Evolutionary conservation across 2,329 filamentous ascomycete species (phyloP).

Genomic region (Tolypocladium sp.): DNA sequence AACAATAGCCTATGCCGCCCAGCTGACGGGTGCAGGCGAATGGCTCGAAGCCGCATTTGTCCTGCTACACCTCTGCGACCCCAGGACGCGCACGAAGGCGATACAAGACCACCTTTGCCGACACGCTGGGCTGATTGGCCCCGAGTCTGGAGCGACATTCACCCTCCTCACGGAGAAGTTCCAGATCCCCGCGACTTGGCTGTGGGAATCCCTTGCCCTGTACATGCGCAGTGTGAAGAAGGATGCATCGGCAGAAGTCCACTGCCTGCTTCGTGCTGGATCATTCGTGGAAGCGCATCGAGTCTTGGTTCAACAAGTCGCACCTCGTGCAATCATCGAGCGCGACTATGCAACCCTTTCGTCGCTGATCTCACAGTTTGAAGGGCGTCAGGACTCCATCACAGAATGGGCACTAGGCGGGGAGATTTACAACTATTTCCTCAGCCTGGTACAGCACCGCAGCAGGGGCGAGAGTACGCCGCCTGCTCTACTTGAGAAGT

Average conservation of each 20-base stretch:
- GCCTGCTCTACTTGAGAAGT: conserved; percentile 40
- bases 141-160: conserved; percentile 47
- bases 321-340: conserved; percentile 72
- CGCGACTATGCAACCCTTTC: conserved; percentile 66
- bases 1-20: conserved; percentile 55
- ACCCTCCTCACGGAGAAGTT: conserved; percentile 53
- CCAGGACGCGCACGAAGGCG: conserved; percentile 52
- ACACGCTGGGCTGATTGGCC: conserved; percentile 59
- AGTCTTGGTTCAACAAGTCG: conserved; percentile 72
- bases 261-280: conserved; percentile 69
- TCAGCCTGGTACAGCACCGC: conserved; percentile 38
- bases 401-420: conserved; percentile 71
- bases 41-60: conserved; percentile 69
- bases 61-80: conserved; percentile 62
- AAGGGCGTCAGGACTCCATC: conserved; percentile 51
- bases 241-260: conserved; percentile 62
- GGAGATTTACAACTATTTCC: conserved; percentile 62
- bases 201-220: conserved; percentile 80
- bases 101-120: conserved; percentile 67
- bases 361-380: conserved; percentile 63
- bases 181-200: conserved; percentile 65
- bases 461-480: conserved; percentile 30
- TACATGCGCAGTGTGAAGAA: conserved; percentile 66
- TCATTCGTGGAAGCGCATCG: conserved; percentile 75
- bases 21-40: conserved; percentile 54